Evolutionary conservation across 768 basidiomycete genomes (phyloP), one percentile per base, ranked within the genome.

Genomic region (Kwoniella pini): DNA sequence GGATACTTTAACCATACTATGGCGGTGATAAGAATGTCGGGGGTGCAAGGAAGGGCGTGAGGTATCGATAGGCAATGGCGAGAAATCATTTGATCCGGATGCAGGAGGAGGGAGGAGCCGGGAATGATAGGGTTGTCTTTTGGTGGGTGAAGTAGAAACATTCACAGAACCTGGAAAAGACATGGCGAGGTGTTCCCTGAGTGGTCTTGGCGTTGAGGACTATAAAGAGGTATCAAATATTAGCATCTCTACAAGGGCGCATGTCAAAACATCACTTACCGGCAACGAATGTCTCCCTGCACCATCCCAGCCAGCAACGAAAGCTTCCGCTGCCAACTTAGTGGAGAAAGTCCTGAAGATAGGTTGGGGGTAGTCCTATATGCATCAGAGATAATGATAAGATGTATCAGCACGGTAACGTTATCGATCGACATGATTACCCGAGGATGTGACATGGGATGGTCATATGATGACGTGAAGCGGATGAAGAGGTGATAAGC

Each of bases 291-390:
- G 68, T 38, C 64, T 43, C n/a, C 74, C 69, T 17, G 63, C 62
- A 13, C 72, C 72, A 44, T 74, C 62, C 72, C 72, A 71, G 1
- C 74, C 74, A 12, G 42, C 46, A 12, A 76, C 65, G 59, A 62
- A 78, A 0, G 77, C 75, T 50, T 73, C 62, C 13, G 77, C 77
- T 17, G 77, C 77, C 15, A 73, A 54, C 21, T 56, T 46, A 10
- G 77, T 75, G 11, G 74, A 75, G 54, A 78, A 78, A 15, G 71
- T 71, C 54, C 70, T 75, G 65, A 62, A 70, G 12, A 62, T 33
- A 0, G 72, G 68, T 19, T 56, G 60, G 9, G 71, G 61, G 44
- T 73, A 57, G n/a, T 56, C 49, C 71, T 69, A 39, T 24, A 57
- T 57, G 15, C 15, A 22, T 31, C 15, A 11, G 15, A 38, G 4